Percentiles rank a stretch among this genome's conserved stretches.
Evolutionary conservation across 1,284 basidiomycete genomes (phyloP).

Genomic region (Cutaneotrichosporon sp.): DNA sequence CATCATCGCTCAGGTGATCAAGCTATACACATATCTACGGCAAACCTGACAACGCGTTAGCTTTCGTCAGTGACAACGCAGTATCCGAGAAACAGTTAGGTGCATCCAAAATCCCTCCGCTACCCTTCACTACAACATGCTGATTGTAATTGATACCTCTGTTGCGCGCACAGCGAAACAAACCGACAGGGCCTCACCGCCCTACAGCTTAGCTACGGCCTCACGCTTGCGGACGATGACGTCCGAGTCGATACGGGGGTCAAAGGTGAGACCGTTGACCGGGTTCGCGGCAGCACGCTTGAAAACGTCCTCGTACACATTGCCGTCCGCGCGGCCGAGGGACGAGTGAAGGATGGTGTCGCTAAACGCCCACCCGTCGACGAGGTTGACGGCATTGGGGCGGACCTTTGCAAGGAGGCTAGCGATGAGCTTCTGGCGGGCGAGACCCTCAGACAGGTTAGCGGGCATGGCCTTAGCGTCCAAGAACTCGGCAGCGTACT

Average conservation of each 20-base stretch:
- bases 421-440: conserved; percentile 6
- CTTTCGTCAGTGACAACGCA: too few species aligned
- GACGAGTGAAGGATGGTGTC: conserved; percentile 58
- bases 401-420: conserved; percentile 1
- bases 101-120: too few species aligned
- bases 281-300: conserved; percentile 30
- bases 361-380: conserved; percentile 54
- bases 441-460: background rate
- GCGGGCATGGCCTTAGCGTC: conserved; percentile 50
- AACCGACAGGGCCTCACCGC: too few species aligned
- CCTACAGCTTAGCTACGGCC: conserved; percentile 6
- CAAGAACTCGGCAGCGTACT: conserved; percentile 52
- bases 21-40: too few species aligned
- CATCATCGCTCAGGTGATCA: too few species aligned
- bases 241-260: conserved; percentile 7
- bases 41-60: too few species aligned
- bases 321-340: conserved; percentile 52
- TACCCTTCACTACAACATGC: too few species aligned
- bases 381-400: conserved; percentile 41
- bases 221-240: background rate
- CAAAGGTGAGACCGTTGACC: conserved; percentile 14
- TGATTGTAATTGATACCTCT: too few species aligned
- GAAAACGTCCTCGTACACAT: conserved; percentile 52
- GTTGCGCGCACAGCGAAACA: too few species aligned
- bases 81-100: too few species aligned